These are phyloP conservation scores for Phytophthora citricola DNA, from an alignment of 352 stramenopile genomes.

Conservation along the genomic window DNA sequence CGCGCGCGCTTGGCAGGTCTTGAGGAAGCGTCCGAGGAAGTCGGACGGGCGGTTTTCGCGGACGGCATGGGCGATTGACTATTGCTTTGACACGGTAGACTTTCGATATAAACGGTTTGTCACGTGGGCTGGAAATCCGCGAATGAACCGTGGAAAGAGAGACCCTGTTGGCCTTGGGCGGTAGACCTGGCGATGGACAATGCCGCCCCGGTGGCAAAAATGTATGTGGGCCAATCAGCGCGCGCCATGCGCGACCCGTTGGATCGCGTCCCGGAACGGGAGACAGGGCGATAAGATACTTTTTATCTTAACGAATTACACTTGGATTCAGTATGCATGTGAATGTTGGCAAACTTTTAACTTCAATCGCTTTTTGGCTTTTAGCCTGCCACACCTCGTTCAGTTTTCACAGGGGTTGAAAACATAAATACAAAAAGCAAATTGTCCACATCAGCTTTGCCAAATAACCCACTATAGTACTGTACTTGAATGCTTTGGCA, in stretches of 20 bases:
- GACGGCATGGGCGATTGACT: conserved; percentile 25
- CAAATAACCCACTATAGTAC: no score
- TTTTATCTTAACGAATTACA: conserved; percentile 16
- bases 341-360: conserved; percentile 13
- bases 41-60: conserved; percentile 31
- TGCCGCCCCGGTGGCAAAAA: conserved; percentile 21
- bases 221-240: conserved; percentile 30
- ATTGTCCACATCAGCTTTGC: not conserved
- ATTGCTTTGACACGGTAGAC: not conserved
- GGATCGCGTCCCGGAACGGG: conserved; percentile 36
- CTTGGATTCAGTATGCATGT: conserved; percentile 5
- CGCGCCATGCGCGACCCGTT: conserved; percentile 13
- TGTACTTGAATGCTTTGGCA: no score
- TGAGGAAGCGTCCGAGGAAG: conserved; percentile 5
- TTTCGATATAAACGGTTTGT: conserved; percentile 27
- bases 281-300: conserved; percentile 40
- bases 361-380: conserved; percentile 6
- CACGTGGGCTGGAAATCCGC: conserved; percentile 33
- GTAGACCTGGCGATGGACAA: no score
- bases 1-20: conserved; percentile 24
- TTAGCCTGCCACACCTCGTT: not conserved
- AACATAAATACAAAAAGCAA: not conserved
- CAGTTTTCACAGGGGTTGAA: not conserved
- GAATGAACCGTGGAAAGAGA: conserved; percentile 39
- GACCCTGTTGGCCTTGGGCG: not conserved